phyloP scores from a whole-genome alignment of 2,329 filamentous ascomycete genomes.

The Aspergillaceae sp. region DNA sequence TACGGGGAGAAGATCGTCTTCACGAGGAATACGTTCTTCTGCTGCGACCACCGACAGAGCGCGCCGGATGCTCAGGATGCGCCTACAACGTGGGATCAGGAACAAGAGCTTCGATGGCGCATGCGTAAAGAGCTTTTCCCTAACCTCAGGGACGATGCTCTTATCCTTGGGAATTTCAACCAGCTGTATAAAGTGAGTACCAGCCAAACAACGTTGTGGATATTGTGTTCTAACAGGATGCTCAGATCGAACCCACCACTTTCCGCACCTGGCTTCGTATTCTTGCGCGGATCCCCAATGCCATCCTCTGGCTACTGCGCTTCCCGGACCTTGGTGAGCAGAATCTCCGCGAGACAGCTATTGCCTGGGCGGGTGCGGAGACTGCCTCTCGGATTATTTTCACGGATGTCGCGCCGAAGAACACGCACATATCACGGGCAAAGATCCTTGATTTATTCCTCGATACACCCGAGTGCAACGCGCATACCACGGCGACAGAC shows the following conservation, averaged over 20 bases:
- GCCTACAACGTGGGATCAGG: constrained; percentile 68
- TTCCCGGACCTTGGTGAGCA: constrained; percentile 90
- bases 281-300: constrained; percentile 72
- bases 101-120: constrained; percentile 72
- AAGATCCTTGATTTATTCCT: constrained; percentile 90
- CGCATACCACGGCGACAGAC: constrained; percentile 93
- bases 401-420: constrained; percentile 93
- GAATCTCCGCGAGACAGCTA: constrained; percentile 72
- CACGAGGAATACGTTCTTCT: constrained; percentile 92
- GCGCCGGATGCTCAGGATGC: constrained; percentile 62
- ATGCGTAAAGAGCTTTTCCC: constrained; percentile 95
- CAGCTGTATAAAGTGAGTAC: constrained; percentile 83
- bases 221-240: neutral
- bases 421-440: constrained; percentile 84
- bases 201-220: neutral
- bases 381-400: constrained; percentile 85
- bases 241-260: constrained; percentile 87
- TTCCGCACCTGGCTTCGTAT: constrained; percentile 95
- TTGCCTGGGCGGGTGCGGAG: constrained; percentile 71
- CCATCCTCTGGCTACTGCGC: constrained; percentile 88
- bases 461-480: constrained; percentile 96
- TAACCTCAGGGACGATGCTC: constrained; percentile 64
- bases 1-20: constrained; percentile 97
- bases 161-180: constrained; percentile 97
- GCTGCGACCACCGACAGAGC: constrained; percentile 91